Conservation (phyloP, 83 land plant genomes). For the Picea mariana region DNA sequence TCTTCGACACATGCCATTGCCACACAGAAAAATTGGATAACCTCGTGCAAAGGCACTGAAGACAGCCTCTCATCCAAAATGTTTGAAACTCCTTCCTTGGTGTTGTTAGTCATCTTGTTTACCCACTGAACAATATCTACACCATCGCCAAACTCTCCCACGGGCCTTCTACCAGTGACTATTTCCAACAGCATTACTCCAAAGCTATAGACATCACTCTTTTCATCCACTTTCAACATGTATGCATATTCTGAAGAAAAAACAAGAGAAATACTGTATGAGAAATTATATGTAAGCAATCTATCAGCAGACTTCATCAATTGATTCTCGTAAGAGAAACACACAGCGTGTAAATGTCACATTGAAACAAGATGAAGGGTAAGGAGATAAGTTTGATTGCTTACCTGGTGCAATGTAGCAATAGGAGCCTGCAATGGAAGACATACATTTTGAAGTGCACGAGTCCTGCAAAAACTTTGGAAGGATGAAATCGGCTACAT, state of each 20-base stretch:
- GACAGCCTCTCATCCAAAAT: slow-evolving; percentile 62
- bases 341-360: not conserved
- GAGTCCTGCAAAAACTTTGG: slow-evolving; percentile 61
- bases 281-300: not conserved
- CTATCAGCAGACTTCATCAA: not conserved
- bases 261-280: not conserved
- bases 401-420: slow-evolving; percentile 80
- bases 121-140: slow-evolving; percentile 48
- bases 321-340: not conserved
- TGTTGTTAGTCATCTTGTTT: slow-evolving; percentile 23
- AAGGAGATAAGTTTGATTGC: not conserved
- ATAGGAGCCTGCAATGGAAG: slow-evolving; percentile 68
- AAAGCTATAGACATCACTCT: slow-evolving; percentile 64
- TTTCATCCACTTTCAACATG: slow-evolving; percentile 60
- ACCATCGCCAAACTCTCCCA: slow-evolving; percentile 55
- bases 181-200: slow-evolving; percentile 61
- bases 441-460: slow-evolving; percentile 61
- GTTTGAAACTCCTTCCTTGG: slow-evolving; percentile 52
- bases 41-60: slow-evolving; percentile 51
- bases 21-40: slow-evolving; percentile 65
- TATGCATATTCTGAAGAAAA: slow-evolving; percentile 52
- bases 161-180: slow-evolving; percentile 49
- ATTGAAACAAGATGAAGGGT: not conserved
- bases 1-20: slow-evolving; percentile 73
- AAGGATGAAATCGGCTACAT: slow-evolving; percentile 72